These are phyloP conservation scores for Eucalyptus pauciflora DNA, from an alignment of 345 rosid species.

Conservation along the genomic window DNA sequence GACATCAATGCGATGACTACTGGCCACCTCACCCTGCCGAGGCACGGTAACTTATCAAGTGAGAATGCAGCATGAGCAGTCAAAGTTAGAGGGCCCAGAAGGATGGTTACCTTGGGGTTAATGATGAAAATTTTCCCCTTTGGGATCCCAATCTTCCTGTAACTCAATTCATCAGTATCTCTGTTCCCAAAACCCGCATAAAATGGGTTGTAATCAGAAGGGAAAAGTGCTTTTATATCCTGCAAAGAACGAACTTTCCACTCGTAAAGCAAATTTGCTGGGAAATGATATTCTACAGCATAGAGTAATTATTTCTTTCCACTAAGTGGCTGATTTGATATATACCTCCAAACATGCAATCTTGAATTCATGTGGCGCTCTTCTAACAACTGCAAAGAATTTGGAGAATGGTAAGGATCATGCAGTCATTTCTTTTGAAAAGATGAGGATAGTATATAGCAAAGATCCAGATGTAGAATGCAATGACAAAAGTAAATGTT, in stretches of 20 bases:
- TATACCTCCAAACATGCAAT: slow-evolving; percentile 88
- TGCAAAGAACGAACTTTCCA: slow-evolving; percentile 6
- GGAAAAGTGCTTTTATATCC: slow-evolving; percentile 86
- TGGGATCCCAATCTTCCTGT: slow-evolving; percentile 84
- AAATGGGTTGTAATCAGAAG: slow-evolving; percentile 80
- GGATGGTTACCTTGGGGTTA: slow-evolving; percentile 66
- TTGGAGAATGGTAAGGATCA: background rate
- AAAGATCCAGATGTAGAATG: background rate
- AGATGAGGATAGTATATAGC: background rate
- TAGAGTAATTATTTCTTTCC: background rate
- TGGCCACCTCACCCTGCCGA: slow-evolving; percentile 86
- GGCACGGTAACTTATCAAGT: background rate
- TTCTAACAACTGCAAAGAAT: slow-evolving; percentile 62
- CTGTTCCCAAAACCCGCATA: slow-evolving; percentile 92
- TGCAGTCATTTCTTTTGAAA: background rate
- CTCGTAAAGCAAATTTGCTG: background rate
- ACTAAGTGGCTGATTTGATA: background rate
- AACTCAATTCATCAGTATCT: slow-evolving; percentile 90
- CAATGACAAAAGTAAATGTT: background rate
- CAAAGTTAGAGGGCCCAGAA: background rate
- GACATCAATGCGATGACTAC: slow-evolving; percentile 57
- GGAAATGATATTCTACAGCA: background rate
- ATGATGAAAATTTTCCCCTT: slow-evolving; percentile 87
- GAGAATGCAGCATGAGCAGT: background rate
- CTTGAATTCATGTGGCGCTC: slow-evolving; percentile 95